Base-by-base conservation (phyloP, 164 flowering plant species). In the Cinnamomum micranthum region DNA sequence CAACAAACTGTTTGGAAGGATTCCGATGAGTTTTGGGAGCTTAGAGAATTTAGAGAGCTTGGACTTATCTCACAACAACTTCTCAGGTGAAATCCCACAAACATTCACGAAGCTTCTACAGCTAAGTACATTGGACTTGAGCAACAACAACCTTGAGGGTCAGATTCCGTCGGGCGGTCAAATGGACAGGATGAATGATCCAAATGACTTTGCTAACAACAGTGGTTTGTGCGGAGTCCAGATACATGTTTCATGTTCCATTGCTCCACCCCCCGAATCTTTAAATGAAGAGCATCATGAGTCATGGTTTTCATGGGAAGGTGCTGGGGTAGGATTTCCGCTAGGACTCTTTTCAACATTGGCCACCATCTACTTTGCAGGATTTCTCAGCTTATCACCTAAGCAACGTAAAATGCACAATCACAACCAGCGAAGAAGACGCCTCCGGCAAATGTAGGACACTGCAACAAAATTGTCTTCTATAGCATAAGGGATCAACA, bases 141-240 rank as follows among this genome's bases (percentile, higher is more conserved):
- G 86, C 64, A 82, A 83, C 79, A 87, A 84, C 47, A 55, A 78
- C 73, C 85, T 83, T 0, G 64, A 4, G 25, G 87, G 89, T 47
- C 35, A 41, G 47, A 83, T 86, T 69, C 88, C 86, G 4, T 59
- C 50, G 12, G 81, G 85, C 19, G 76, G 81, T 59, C 89, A 85
- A 74, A 85, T 85, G 91, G 76, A 80, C 60, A 82, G 77, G 1
- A 71, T 88, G 82, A 72, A 75, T 66, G 84, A 84, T 74, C 82
- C 81, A 17, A 71, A 69, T 31, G 58, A 41, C 24, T 86, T 51
- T 71, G 85, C 86, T 19, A 86, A 86, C 69, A 88, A 88, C 78
- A 85, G 83, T 69, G 87, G 84, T 3, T 68, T 86, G 70, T 88
- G 89, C 10, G 88, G 89, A 3, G 50, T 70, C 71, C 89, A 88